These are phyloP conservation scores for Podospora anserina DNA, from an alignment of 495 filamentous ascomycete species.

Conservation along the genomic window DNA sequence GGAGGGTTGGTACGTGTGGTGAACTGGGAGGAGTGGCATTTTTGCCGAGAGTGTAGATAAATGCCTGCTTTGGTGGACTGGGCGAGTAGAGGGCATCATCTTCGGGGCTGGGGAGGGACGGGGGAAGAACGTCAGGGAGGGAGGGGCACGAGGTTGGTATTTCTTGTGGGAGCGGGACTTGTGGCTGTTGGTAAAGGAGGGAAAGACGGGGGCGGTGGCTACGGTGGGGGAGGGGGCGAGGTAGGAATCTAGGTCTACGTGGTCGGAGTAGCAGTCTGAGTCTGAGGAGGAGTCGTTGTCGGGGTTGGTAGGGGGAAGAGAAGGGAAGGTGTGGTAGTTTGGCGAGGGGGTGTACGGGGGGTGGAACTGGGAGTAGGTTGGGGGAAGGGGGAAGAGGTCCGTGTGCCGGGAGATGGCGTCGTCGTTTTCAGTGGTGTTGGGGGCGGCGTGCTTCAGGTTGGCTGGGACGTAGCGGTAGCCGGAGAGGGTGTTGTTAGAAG, in stretches of 20 bases:
- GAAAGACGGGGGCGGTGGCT: not conserved
- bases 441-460: not conserved
- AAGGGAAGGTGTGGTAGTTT: constrained; percentile 7
- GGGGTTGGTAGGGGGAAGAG: not conserved
- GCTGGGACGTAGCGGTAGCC: not conserved
- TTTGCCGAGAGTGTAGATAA: not conserved
- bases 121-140: not conserved
- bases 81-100: not conserved
- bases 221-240: not conserved
- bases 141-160: not conserved
- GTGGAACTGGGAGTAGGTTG: constrained; percentile 9
- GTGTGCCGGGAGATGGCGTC: not conserved
- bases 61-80: not conserved
- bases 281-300: not conserved
- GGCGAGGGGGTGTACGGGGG: not conserved
- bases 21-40: not conserved
- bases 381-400: constrained; percentile 5
- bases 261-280: constrained; percentile 9
- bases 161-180: not conserved
- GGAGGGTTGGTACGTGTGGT: not conserved
- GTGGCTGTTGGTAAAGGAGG: not conserved
- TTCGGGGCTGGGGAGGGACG: not conserved
- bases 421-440: not conserved
- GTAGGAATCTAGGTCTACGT: constrained; percentile 9
- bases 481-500: not conserved